Percentiles rank a stretch among this genome's conserved stretches.
These are phyloP conservation scores for Vinca major DNA, from an alignment of 305 asterid species.

Conservation along the genomic window DNA sequence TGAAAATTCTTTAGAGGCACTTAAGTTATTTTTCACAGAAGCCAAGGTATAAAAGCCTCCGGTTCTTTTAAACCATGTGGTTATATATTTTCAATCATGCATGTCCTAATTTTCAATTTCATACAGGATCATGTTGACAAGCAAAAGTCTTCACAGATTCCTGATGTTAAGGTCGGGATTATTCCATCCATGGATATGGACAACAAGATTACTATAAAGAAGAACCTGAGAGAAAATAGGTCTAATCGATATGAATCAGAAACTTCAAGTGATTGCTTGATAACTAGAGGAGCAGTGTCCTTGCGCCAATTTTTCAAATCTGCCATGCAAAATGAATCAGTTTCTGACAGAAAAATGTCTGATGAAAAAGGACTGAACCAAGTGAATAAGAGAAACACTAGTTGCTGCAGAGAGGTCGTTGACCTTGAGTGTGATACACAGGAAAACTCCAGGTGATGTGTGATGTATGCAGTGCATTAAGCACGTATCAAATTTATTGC, in stretches of 20 bases:
- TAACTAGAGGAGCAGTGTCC: constrained; percentile 24
- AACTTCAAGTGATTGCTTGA: constrained; percentile 22
- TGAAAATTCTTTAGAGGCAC: constrained; percentile 56
- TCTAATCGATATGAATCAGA: constrained; percentile 22
- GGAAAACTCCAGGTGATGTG: constrained; percentile 38
- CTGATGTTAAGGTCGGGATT: constrained; percentile 28
- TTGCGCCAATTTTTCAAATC: constrained; percentile 24
- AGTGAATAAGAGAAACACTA: constrained; percentile 27
- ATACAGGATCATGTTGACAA: constrained; percentile 53
- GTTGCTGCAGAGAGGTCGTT: constrained; percentile 28
- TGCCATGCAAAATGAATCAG: constrained; percentile 24
- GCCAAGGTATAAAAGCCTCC: constrained; percentile 43
- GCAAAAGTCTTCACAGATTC: constrained; percentile 28
- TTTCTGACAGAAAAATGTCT: constrained; percentile 18
- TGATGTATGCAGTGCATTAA: background rate
- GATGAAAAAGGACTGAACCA: constrained; percentile 20
- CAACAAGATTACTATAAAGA: constrained; percentile 22
- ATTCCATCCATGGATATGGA: constrained; percentile 26
- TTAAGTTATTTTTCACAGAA: constrained; percentile 66
- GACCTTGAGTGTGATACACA: constrained; percentile 58
- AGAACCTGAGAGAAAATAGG: constrained; percentile 22
- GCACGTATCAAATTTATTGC: background rate
- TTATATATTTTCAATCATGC: background rate
- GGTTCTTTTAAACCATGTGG: background rate
- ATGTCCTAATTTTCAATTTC: constrained; percentile 12